Evolutionary conservation across 208 protist species (phyloP), one percentile per base, ranked within the genome.

Genomic region (Borovskyia barvae): DNA sequence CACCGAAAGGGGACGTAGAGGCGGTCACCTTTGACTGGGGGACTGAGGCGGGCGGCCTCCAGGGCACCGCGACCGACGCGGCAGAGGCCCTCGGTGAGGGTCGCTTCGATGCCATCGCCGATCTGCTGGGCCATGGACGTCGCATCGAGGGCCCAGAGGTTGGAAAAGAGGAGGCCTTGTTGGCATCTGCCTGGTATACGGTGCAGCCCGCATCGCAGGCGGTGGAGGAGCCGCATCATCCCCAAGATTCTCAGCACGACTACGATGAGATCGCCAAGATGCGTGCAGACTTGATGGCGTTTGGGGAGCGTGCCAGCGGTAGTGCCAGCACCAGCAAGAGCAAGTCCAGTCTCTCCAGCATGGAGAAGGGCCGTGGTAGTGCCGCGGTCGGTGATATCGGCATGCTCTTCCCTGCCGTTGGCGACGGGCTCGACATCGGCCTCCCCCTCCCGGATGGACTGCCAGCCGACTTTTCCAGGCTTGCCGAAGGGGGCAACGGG

Each of bases 311-410:
- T 11, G 65, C 59, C 33, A 88, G 82, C 61, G 72, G 66, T 24
- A 89, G 85, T 24, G 55, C 55, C 41, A 75, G 66, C 43, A 86
- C 69, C 63, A 94, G 77, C 61, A 87, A 78, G 45, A 94, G 77
- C 68, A 92, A 90, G 55, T 85, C 75, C 6, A 92, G 85, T 52
- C 69, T 87, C 11, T 77, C 85, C 33, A 92, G 85, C 63, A 81
- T 92, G 63, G 88, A 94, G 63, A 90, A 92, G 56, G 85, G 69
- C 36, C 84, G 88, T 78, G 82, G 77, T 47, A 94, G 87, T 60
- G 50, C 35, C 30, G 60, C 41, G 0, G 77, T 33, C 8, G 61
- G 40, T n/a, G 66, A 33, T 12, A 29, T 58, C 28, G 75, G 64
- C 25, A 45, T 82, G 28, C 63, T 75, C 17, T 82, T 86, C 63